A percentile compares a stretch with the other conserved stretches of the same genome.
phyloP scores from a whole-genome alignment of 164 flowering plant species.

The Santalum album region DNA sequence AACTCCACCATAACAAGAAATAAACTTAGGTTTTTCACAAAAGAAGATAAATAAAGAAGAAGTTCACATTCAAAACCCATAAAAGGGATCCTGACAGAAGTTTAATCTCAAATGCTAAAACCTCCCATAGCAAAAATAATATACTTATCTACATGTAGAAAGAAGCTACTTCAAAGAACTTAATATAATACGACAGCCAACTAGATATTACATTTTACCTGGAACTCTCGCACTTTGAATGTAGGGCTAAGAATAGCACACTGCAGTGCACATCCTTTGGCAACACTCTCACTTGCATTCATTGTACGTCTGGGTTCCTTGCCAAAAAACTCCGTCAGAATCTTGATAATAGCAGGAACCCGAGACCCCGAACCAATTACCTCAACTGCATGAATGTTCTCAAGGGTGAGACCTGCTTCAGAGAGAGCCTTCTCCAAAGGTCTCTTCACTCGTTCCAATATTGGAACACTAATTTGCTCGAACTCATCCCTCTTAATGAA shows the following conservation, averaged over 20 bases:
- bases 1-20: too few species aligned
- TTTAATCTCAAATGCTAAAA: too few species aligned
- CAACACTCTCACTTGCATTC: constrained; percentile 95
- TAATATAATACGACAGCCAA: not conserved
- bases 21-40: too few species aligned
- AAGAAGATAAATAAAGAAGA: too few species aligned
- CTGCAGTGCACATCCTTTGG: constrained; percentile 10
- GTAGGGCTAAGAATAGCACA: constrained; percentile 14
- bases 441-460: constrained; percentile 71
- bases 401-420: constrained; percentile 64
- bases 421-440: constrained; percentile 76
- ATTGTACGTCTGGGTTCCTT: constrained; percentile 90
- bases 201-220: not conserved
- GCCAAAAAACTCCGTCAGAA: constrained; percentile 71
- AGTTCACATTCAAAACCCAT: too few species aligned
- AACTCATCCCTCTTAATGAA: constrained; percentile 82
- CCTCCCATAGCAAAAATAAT: too few species aligned
- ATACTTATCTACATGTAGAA: not conserved
- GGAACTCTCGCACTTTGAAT: constrained; percentile 11
- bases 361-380: constrained; percentile 90
- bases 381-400: constrained; percentile 67
- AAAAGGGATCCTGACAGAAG: too few species aligned
- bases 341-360: constrained; percentile 77
- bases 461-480: constrained; percentile 67
- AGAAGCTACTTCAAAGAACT: not conserved